A percentile compares a stretch with the other conserved stretches of the same genome.
Evolutionary conservation across 768 basidiomycete species (phyloP).

Genomic region (Dioszegia hungarica): DNA sequence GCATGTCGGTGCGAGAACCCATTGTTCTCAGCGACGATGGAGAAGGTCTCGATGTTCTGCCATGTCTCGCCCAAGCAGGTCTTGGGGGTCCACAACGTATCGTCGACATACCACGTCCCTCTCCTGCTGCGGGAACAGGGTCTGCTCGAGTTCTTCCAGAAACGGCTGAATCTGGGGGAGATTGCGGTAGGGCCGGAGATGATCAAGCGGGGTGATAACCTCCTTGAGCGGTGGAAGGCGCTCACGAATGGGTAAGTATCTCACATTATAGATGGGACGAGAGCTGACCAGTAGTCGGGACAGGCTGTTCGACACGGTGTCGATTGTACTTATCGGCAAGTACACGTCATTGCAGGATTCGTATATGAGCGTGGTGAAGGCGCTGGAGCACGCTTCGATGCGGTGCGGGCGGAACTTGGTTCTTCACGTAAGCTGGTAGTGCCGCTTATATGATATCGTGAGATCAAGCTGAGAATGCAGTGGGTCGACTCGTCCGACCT

Average conservation of each 20-base stretch:
- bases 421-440: conserved; percentile 72
- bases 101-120: conserved; percentile 95
- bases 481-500: conserved; percentile 96
- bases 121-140: conserved; percentile 86
- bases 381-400: conserved; percentile 94
- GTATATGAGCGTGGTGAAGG: conserved; percentile 96
- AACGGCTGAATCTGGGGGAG: conserved; percentile 67
- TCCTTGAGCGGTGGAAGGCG: conserved; percentile 65
- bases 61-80: conserved; percentile 82
- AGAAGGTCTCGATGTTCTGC: conserved; percentile 99
- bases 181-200: conserved; percentile 58
- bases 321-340: conserved; percentile 90
- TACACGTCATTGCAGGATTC: conserved; percentile 96
- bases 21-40: conserved; percentile 76
- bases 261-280: background rate
- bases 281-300: conserved; percentile 64
- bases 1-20: conserved; percentile 84
- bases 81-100: conserved; percentile 90
- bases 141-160: conserved; percentile 76
- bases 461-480: conserved; percentile 50
- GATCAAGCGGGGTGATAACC: conserved; percentile 59
- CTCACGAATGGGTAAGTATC: conserved; percentile 68
- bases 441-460: background rate
- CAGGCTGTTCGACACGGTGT: conserved; percentile 79
- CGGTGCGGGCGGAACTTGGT: conserved; percentile 77